Base-by-base conservation (phyloP, 352 stramenopile species). In the Phytophthora crassamura region DNA sequence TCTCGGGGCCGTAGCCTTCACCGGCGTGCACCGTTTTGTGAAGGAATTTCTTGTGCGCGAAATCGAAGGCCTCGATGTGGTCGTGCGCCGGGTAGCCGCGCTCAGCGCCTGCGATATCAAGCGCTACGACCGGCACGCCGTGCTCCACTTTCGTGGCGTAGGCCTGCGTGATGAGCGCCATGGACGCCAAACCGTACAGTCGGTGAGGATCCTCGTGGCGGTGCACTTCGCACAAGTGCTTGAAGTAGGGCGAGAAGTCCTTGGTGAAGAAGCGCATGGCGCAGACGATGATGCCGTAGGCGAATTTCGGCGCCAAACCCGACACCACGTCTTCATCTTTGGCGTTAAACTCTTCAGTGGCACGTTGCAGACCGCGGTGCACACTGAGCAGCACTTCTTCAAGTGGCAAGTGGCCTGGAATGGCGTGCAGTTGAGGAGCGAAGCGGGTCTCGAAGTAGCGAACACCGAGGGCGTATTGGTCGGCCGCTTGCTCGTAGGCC, bases 21-120 rank as follows among this genome's bases (percentile, higher is more conserved):
- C 88, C 89, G 3, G 89, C 88, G 62, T 97, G 88, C 45, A 96
- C 89, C 8, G 89, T 97, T 71, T 91, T 95, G 72, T 95, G 81
- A 72, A 97, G 56, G 46, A 96, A 94, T 51, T 94, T 94, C 68
- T 90, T 90, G 74, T 93, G 88, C 34, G 88, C 89, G 59, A 95
- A 91, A 15, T 77, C 78, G 52, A 93, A 97, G 4, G 89, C 89
- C 32, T 93, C 86, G 15, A 82, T 71, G 48, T 96, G 88, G 59
- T 95, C 87, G 35, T 84, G 75, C 2, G 89, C 89, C 0, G 86
- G 88, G 71, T 88, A 96, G 1, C 88, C 88, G 18, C 77, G 74
- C 70, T 97, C 88, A 0, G 86, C 80, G 8, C 89, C 89, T 1
- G 89, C 88, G 53, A 96, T 89, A 59, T 97, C 88, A n/a, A 97